Base-by-base conservation (phyloP, 2,329 filamentous ascomycete species). In the Penicillium aurantiogriseum region DNA sequence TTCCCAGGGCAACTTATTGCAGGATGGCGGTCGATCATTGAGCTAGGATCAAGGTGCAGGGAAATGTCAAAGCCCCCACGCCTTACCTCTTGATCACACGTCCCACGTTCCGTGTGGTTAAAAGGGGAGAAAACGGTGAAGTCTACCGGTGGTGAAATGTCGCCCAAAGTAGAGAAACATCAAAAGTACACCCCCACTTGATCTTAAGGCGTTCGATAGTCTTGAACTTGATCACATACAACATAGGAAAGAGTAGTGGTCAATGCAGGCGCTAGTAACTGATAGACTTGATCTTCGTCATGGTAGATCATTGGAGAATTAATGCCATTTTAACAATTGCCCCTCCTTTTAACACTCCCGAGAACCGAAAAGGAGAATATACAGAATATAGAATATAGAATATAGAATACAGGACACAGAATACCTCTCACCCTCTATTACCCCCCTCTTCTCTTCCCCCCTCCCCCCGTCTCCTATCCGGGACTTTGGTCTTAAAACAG, bases 11-110 rank as follows among this genome's bases (percentile, higher is more conserved):
- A 64, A 70, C 62, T 70, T 69, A 72, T 73, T 72, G 70, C 70
- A 72, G 68, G 67, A 71, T 68, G 66, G 67, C 63, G 68, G 69
- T 66, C 68, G 71, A 73, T 73, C 71, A 69, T 70, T 60, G 69
- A 69, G 65, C 68, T 68, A 70, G 63, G 66, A 67, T 68, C 60
- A 62, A 65, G 64, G 58, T 65, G 64, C 63, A 65, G 67, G 56
- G 56, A 61, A 59, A 59, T 60, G 58, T 64, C 59, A 62, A 66
- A 61, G 62, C 60, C 63, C 49, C 54, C 51, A 57, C 53, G 49
- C 61, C 61, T 63, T 63, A 46, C 61, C 61, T 63, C 62, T 63
- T 33, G 61, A 59, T 57, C 56, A 50, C 56, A 50, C 36, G 50
- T 59, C 46, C 59, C 64, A 66, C 63, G 64, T 62, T 65, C 46